Conservation (phyloP, 768 basidiomycete species). For the Sporobolomyces roseus region DNA sequence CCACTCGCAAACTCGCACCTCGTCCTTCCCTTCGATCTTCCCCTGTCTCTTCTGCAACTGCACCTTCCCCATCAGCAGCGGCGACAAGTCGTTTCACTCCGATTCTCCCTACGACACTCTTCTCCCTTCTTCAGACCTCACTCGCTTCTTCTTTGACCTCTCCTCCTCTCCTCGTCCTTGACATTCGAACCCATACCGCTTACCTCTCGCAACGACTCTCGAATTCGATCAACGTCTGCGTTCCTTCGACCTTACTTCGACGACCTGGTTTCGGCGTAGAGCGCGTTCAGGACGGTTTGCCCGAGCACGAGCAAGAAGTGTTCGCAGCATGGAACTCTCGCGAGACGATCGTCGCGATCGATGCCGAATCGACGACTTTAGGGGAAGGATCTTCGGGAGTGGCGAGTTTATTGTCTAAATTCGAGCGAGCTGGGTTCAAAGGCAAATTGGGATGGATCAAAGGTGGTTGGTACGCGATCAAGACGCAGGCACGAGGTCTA, state of each 20-base stretch:
- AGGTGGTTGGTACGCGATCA: constrained; percentile 75
- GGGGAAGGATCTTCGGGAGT: constrained; percentile 54
- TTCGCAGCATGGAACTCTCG: constrained; percentile 53
- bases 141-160: background rate
- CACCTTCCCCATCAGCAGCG: background rate
- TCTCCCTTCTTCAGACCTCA: constrained; percentile 7
- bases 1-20: background rate
- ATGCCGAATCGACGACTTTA: constrained; percentile 66
- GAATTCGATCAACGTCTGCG: constrained; percentile 73
- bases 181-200: constrained; percentile 79
- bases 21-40: background rate
- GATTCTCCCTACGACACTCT: constrained; percentile 20
- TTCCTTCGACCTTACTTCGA: constrained; percentile 90
- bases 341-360: constrained; percentile 70
- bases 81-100: constrained; percentile 22
- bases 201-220: constrained; percentile 61
- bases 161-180: constrained; percentile 62
- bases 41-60: background rate
- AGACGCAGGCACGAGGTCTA: constrained; percentile 38
- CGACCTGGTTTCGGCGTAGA: constrained; percentile 78
- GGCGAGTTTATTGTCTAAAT: constrained; percentile 50
- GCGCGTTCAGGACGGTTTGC: constrained; percentile 75
- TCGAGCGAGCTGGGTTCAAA: constrained; percentile 52
- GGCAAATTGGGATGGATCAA: constrained; percentile 72
- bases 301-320: constrained; percentile 56